Evolutionary conservation across 1,284 basidiomycete species (phyloP), one percentile per base, ranked within the genome.

Genomic region (Vanrija sp.): DNA sequence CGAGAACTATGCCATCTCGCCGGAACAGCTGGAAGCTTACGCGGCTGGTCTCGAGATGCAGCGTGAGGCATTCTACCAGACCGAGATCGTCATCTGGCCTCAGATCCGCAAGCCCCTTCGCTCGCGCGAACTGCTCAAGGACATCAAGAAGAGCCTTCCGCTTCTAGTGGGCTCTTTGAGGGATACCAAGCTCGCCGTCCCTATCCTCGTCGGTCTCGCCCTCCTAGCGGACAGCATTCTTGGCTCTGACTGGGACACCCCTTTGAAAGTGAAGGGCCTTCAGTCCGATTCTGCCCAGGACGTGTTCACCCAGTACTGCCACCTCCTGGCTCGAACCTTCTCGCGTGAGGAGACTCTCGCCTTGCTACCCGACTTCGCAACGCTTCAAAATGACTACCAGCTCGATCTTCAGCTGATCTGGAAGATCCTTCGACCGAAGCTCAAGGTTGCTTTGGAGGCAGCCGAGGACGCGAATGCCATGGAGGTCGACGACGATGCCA

Each of bases 1-100:
- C 48, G 89, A 89, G 1, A 91, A 86, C 71, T 63, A 68, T 51
- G 69, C 69, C 38, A 80, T 98, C 44, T 90, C 91, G 1, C 90
- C 96, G 61, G 81, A 85, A 0, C 94, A 98, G 73, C 85, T 98
- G 46, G 76, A 83, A 34, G 90, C 91, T 1, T 91, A 96, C 82
- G 88, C 89, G 3, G 91, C 94, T 52, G 96, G 96, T 0, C 86
- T 88, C 1, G 82, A 85, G 38, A 81, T 99, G 58, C 86, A 91
- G 42, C 86, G 87, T 47, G 96, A 98, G 64, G 80, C 88, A 82
- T 52, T 86, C 64, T 68, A 73, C 55, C 65, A 73, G 0, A 80
- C 78, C 8, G 65, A 65, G 15, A 78, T 76, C 15, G 67, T 71
- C 15, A 71, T 73, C 43, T 63, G 68, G 42, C 63, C 65, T 3